These are phyloP conservation scores for Claviceps humidiphila DNA, from an alignment of 2,329 filamentous ascomycete genomes.

Conservation along the genomic window DNA sequence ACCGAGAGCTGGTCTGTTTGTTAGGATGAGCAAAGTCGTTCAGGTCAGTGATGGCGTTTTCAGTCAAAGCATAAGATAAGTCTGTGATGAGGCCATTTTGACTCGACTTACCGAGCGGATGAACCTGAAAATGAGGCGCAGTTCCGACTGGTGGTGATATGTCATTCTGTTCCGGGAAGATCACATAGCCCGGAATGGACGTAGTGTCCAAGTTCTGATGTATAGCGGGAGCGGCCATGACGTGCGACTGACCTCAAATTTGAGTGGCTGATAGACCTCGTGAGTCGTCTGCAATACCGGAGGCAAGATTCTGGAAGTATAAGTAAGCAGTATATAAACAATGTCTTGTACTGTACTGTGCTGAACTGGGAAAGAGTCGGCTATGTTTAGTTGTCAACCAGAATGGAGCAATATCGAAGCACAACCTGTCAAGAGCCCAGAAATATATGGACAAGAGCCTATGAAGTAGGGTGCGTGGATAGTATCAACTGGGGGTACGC, in stretches of 20 bases:
- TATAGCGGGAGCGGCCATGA: constrained; percentile 11
- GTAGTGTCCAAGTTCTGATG: constrained; percentile 21
- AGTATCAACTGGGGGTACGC: not conserved
- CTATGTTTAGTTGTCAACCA: not conserved
- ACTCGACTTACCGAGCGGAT: constrained; percentile 22
- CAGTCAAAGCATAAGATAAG: not conserved
- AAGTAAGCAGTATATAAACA: not conserved
- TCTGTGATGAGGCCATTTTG: not conserved
- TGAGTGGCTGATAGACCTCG: not conserved
- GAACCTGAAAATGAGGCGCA: constrained; percentile 16
- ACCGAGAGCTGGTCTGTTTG: constrained; percentile 36
- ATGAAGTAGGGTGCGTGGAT: not conserved
- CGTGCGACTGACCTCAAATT: not conserved
- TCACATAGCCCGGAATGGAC: constrained; percentile 31
- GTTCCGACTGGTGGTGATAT: constrained; percentile 22
- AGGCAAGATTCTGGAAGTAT: not conserved
- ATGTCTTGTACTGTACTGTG: not conserved
- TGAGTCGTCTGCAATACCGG: not conserved
- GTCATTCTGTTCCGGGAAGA: constrained; percentile 29
- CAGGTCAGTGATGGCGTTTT: not conserved
- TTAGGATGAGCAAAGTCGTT: not conserved
- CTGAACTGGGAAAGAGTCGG: not conserved
- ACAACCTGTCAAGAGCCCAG: not conserved
- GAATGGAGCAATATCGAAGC: constrained; percentile 1
- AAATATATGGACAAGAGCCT: constrained; percentile 1